Evolutionary conservation across 2,329 filamentous ascomycete genomes (phyloP), one percentile per base, ranked within the genome.

Genomic region (Fusarium algeriense): DNA sequence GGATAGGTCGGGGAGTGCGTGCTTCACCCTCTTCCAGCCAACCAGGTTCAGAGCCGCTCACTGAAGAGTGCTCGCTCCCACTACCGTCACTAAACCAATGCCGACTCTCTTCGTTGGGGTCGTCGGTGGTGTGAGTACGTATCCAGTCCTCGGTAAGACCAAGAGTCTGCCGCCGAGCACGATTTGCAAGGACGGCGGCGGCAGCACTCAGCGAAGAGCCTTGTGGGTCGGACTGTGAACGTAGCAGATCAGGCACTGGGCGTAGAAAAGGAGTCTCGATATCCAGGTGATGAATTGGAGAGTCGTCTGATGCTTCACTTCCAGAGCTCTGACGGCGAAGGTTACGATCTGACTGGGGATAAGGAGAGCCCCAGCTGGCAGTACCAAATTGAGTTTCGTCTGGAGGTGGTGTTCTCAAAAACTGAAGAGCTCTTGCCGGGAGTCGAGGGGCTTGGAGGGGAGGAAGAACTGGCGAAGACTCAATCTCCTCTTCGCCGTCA

Each of bases 301-400:
- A 88, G 68, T 88, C 88, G 75, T 89, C 88, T 5, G 88, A 90
- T 63, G 81, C 81, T 74, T 86, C 88, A 79, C 88, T 91, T 77
- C 87, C 87, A 71, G 85, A 83, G 74, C 87, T 89, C 68, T 84
- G 81, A 58, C 81, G 82, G 56, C 85, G 85, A 59, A 86, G 82
- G 66, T 86, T 81, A 73, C 79, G 80, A 62, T 88, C 91, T 41
- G 91, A 87, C 68, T 87, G 87, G 60, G 92, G 91, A 82, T 97
- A 97, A 26, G 95, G 95, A 58, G 94, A 97, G 61, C 95, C 95
- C 94, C 95, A 97, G 79, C 92, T 95, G 52, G 94, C 92, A 49
- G 93, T 96, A 67, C 86, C 86, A 80, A 88, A 90, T 63, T 80
- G 81, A 44, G 76, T 78, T 54, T 84, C 83, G 71, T 81, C 80